Evolutionary conservation across 208 protist genomes (phyloP), one percentile per base, ranked within the genome.

Genomic region (Novymonas esmeraldas): DNA sequence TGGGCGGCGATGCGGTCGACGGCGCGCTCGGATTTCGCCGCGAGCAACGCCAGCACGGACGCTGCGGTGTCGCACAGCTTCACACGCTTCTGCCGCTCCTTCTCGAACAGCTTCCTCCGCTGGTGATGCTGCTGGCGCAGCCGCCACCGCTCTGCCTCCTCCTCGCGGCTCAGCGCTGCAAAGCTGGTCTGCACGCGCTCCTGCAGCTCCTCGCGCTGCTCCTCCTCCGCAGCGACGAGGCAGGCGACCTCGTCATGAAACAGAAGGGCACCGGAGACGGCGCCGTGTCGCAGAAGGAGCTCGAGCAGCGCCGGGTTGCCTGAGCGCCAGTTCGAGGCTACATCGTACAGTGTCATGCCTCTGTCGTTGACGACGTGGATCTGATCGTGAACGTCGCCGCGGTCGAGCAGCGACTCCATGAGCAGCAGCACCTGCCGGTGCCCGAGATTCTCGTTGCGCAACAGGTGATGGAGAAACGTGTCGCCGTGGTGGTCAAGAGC

Each of bases 391-490:
- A 77, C 59, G 4, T 67, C 74, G 20, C 51, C 49, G 0, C 60
- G 49, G 6, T 22, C 26, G 14, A 82, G 56, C 24, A 91, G 54
- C 64, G 82, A 85, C 41, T 65, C 56, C 39, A 85, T 46, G 16
- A 90, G 61, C 48, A 85, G 61, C 11, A 71, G 18, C 3, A 85
- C 49, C 34, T 78, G 62, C 0, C 4, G 11, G 26, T 59, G 59
- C 16, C 50, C 36, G 22, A 90, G 63, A 0, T 9, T 18, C 7
- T 28, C 48, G 60, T 94, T 94, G 16, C 20, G 6, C 58, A 91
- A 54, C 22, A 94, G 61, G 13, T 62, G 28, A 33, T 94, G 88
- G 9, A 94, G 46, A 73, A 94, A 89, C 0, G 82, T 88, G n/a
- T 82, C 62, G 7, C 73, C 76, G 6, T 64, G 24, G 10, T 26